Base-by-base conservation (phyloP, 2,329 filamentous ascomycete genomes). In the Stachybotrys echinatus region DNA sequence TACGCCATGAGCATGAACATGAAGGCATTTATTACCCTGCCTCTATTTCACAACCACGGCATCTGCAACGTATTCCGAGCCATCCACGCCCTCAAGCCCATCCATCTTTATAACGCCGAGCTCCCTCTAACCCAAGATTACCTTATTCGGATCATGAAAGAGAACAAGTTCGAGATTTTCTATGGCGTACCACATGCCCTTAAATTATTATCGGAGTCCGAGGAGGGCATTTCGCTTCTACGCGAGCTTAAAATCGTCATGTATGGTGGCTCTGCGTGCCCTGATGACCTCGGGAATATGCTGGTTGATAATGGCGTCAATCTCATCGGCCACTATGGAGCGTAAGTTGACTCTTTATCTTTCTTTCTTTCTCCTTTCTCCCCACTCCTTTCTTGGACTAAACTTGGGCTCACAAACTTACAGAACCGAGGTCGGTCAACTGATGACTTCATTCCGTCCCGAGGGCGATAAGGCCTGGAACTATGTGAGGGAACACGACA, bases 181-280 rank as follows among this genome's bases (percentile, higher is more conserved):
- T 76, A 82, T 51, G 74, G 71, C 14, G 83, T 87, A 1, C 83
- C 83, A 0, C 86, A 85, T 57, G 76, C 79, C 0, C 61, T 87
- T 22, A 85, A 85, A 57, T 67, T 87, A 0, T 67, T 87, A 1
- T 74, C 75, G 2, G 84, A 87, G 59, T 72, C 74, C 0, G 65
- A 75, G 3, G 69, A 74, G n/a, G 83, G 82, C 0, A 69, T 83
- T 17, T 55, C 65, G 3, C 63, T 65, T 3, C 65, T 84, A 14
- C 62, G 63, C 3, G 60, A 65, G 14, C 67, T 76, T 5, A 74
- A 78, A 54, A 58, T 79, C 3, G 79, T 83, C 34, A 71, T 79
- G 63, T 81, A 75, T 53, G 79, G 76, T 7, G 81, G 80, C 2
- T 77, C 75, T 6, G 69, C 73, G 7, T 82, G 77, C 55, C 80